Base-by-base conservation (phyloP, 331 rosid genomes). In the Cydonia oblonga region DNA sequence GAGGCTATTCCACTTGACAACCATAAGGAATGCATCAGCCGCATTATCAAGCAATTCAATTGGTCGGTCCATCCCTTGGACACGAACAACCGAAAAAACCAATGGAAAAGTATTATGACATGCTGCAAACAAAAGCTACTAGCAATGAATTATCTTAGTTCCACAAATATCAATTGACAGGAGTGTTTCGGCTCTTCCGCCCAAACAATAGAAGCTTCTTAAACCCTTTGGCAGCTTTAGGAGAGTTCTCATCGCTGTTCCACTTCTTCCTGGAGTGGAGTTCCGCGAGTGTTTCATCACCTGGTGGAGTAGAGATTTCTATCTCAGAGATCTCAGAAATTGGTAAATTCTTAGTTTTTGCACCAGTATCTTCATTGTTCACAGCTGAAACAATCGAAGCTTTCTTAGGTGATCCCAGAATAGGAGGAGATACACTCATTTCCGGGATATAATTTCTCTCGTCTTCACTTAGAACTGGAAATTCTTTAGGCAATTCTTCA, bases 181-280 rank as follows among this genome's bases (percentile, higher is more conserved):
- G 52, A 22, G 81, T 54, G 82, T 66, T 81, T 90, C 86, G 80
- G 76, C 83, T 79, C 75, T 77, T 91, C 73, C 87, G 86, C 70
- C 99, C 97, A 74, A 95, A 95, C 85, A 91, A 80, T 59, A 95
- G 96, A 77, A 95, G 97, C 88, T 87, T 95, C 54, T 95, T 90
- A 42, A 91, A 88, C 68, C 97, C 99, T 76, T 87, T 95, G 23
- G 84, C 81, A 2, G 93, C 81, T 81, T 95, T 95, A 5, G 96
- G 81, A 68, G 93, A 79, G 84, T 83, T 86, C 68, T 88, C 96
- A n/a, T 80, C 96, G 22, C 81, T 85, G 73, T 80, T 88, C 99
- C 99, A 95, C 82, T 95, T 95, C 91, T 89, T 95, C 85, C 97
- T 86, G 60, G 96, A 83, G 76, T 86, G 88, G 68, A 68, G 60